Percentiles rank a stretch among this genome's conserved stretches.
Conservation (phyloP, 2,329 filamentous ascomycete genomes). For the Neofusicoccum cordaticola region DNA sequence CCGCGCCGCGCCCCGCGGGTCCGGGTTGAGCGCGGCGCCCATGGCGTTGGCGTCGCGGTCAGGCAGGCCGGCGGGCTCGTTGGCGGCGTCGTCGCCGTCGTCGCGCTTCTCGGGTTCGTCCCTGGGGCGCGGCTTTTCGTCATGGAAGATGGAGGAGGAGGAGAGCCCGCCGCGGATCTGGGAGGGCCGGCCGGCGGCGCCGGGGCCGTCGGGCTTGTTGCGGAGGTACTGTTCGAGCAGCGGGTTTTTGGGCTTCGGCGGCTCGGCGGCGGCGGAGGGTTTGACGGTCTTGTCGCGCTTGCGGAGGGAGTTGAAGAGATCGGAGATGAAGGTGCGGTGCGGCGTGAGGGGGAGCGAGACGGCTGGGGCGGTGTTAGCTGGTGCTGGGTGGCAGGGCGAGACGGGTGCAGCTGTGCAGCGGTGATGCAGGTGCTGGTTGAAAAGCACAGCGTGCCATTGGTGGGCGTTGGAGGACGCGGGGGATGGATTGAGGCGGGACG, state of each 20-base stretch:
- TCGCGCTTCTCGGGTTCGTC: conserved; percentile 15
- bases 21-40: conserved; percentile 68
- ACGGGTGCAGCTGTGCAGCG: background rate
- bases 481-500: background rate
- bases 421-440: background rate
- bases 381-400: background rate
- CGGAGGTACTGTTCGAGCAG: conserved; percentile 60
- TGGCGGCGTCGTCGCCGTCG: too few relatives aligned
- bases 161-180: conserved; percentile 44
- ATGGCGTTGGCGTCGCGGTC: conserved; percentile 50
- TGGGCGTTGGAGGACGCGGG: background rate
- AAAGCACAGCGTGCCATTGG: background rate
- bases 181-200: conserved; percentile 17
- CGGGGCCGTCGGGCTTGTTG: conserved; percentile 17
- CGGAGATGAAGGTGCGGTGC: conserved; percentile 7
- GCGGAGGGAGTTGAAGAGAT: conserved; percentile 5
- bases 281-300: background rate
- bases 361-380: background rate
- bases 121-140: conserved; percentile 25
- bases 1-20: conserved; percentile 65
- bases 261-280: background rate
- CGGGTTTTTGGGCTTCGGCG: conserved; percentile 42
- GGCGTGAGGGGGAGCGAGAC: conserved; percentile 10
- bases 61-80: conserved; percentile 10
- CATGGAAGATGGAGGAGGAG: conserved; percentile 53